Base-by-base conservation (phyloP, 2,329 filamentous ascomycete genomes). In the Fusarium armeniacum region DNA sequence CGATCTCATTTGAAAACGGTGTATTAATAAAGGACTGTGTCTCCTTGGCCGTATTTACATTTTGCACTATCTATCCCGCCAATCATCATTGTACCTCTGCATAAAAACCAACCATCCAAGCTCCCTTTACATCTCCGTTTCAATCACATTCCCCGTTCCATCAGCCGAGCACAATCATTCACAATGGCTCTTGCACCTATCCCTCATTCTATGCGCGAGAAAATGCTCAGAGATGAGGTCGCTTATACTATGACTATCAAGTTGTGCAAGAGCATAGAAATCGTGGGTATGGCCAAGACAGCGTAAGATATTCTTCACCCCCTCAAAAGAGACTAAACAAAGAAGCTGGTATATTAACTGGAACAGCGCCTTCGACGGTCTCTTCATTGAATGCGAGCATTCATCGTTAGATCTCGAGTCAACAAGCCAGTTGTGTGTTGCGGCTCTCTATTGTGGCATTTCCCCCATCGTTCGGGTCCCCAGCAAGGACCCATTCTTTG, bases 321-420 rank as follows among this genome's bases (percentile, higher is more conserved):
- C 24, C 24, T 26, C 24, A 26, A 26, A 26, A 26, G 24, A 26
- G 24, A 26, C 24, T 26, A 4, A 26, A 26, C 24, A 26, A 26
- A 26, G 4, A 26, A 26, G n/a, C 24, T 6, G 24, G 4, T 26
- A 26, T 26, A 26, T 6, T 26, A 26, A 26, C 24, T 4, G 6
- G 24, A 26, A 6, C 4, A 26, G 24, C 24, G 24, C 4, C 4
- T 26, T 26, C 6, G 24, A 26, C 41, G 71, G 76, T 1, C 63
- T 82, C 0, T 78, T 81, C 64, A 79, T 82, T 32, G 80, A 82
- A 18, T 73, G 80, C 22, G 79, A 82, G 58, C 80, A 81, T 47
- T 77, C 78, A 3, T 73, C 74, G 1, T 67, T 81, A 3, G 77
- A 79, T 2, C 66, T 80, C 4, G 72, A 76, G 49, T 73, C 79